Evolutionary conservation across 176 grass and related monocot species (phyloP).

Genomic region (Puccinellia tenuiflora): DNA sequence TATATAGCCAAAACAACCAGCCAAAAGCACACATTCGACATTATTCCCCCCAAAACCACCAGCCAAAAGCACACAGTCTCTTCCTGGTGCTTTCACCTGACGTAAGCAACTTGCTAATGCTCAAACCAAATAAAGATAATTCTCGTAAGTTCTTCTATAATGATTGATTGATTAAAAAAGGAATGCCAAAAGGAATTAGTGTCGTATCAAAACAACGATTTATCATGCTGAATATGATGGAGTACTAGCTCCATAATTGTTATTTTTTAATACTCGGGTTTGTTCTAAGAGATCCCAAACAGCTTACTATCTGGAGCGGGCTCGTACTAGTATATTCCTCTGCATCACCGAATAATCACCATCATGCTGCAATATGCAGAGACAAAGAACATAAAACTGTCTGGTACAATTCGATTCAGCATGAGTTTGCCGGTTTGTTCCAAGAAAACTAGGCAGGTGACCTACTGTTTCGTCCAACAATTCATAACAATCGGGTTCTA

Average conservation of each 20-base stretch:
- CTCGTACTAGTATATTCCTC: not conserved
- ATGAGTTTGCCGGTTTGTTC: not conserved
- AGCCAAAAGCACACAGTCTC: not conserved
- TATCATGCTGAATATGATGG: not conserved
- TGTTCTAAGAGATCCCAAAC: not conserved
- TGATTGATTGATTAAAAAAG: not conserved
- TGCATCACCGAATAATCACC: not conserved
- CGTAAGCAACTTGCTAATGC: constrained; percentile 10
- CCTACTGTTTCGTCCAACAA: not conserved
- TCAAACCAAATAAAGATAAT: not conserved
- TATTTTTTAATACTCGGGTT: not conserved
- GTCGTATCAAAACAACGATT: not conserved
- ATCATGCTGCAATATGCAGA: not conserved
- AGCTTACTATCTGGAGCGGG: not conserved
- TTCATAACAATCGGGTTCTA: not conserved
- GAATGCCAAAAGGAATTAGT: not conserved
- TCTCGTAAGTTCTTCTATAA: not conserved
- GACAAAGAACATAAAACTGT: not conserved
- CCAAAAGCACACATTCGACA: no score
- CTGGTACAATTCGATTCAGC: not conserved
- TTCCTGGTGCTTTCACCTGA: constrained; percentile 29
- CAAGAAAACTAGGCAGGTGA: not conserved
- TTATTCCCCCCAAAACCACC: not conserved
- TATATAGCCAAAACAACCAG: no score
- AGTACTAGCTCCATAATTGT: not conserved